Evolutionary conservation across 208 protist species (phyloP).

Genomic region (Angomonas deanei): DNA sequence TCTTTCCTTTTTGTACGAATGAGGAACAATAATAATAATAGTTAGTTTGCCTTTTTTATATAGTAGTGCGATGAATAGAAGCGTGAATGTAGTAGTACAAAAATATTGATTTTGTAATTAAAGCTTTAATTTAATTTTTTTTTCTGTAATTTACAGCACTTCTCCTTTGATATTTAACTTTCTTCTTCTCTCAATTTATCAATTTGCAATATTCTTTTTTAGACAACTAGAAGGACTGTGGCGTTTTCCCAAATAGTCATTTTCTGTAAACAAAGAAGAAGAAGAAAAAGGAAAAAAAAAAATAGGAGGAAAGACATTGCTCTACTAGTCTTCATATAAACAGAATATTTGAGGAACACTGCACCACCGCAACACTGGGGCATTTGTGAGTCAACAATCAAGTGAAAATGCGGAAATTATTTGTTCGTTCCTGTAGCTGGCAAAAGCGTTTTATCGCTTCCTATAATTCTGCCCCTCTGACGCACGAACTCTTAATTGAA

Average conservation of each 20-base stretch:
- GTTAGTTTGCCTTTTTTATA: background rate
- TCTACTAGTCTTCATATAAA: no score
- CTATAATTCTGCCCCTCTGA: background rate
- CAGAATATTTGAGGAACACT: no score
- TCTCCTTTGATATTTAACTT: background rate
- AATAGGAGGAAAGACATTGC: no score
- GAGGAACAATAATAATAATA: background rate
- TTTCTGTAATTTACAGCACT: background rate
- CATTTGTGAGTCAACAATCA: background rate
- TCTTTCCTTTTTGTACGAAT: slow-evolving; percentile 5
- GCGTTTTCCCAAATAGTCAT: no score
- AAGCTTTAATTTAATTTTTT: slow-evolving; percentile 3
- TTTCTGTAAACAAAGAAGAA: no score
- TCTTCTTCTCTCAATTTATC: background rate
- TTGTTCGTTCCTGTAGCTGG: background rate
- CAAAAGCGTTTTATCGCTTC: background rate
- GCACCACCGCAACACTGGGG: no score
- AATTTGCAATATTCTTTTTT: background rate
- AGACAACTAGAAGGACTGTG: background rate
- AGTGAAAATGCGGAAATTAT: background rate
- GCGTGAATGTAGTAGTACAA: background rate
- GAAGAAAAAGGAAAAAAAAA: no score
- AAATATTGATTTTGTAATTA: background rate
- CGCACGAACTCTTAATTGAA: background rate
- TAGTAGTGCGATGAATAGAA: background rate